These are phyloP conservation scores for Fraxinus quadrangulata DNA, from an alignment of 257 asterid species.

Conservation along the genomic window DNA sequence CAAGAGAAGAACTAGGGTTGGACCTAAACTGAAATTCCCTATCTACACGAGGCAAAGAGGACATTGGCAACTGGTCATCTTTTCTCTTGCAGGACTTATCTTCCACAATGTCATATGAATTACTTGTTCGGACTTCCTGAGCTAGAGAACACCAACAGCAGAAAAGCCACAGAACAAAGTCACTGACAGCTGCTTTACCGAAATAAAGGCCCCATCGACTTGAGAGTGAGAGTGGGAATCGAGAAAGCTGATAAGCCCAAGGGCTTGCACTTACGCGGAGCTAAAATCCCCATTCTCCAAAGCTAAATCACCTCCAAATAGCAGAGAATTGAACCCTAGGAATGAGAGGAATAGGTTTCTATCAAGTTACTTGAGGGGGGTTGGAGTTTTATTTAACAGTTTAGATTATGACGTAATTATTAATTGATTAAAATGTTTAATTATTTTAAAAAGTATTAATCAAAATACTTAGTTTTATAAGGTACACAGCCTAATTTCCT, in stretches of 20 bases:
- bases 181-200: slow-evolving; percentile 62
- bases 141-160: slow-evolving; percentile 93
- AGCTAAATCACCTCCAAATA: slow-evolving; percentile 80
- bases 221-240: slow-evolving; percentile 71
- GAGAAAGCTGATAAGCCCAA: slow-evolving; percentile 87
- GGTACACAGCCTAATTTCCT: too few relatives aligned
- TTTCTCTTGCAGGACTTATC: slow-evolving; percentile 57
- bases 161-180: slow-evolving; percentile 82
- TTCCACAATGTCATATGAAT: slow-evolving; percentile 67
- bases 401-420: too few relatives aligned
- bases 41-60: slow-evolving; percentile 59
- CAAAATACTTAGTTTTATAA: too few relatives aligned
- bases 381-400: too few relatives aligned
- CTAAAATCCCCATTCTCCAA: slow-evolving; percentile 70
- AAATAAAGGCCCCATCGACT: slow-evolving; percentile 65
- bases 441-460: too few relatives aligned
- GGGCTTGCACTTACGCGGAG: slow-evolving; percentile 66
- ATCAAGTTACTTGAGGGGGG: too few relatives aligned
- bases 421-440: too few relatives aligned
- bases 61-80: slow-evolving; percentile 33
- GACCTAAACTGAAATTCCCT: slow-evolving; percentile 41
- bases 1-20: slow-evolving; percentile 33
- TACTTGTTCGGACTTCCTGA: slow-evolving; percentile 90
- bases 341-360: too few relatives aligned
- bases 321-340: slow-evolving; percentile 69